These are phyloP conservation scores for Fusarium denticulatum DNA, from an alignment of 2,329 filamentous ascomycete species.

Conservation along the genomic window DNA sequence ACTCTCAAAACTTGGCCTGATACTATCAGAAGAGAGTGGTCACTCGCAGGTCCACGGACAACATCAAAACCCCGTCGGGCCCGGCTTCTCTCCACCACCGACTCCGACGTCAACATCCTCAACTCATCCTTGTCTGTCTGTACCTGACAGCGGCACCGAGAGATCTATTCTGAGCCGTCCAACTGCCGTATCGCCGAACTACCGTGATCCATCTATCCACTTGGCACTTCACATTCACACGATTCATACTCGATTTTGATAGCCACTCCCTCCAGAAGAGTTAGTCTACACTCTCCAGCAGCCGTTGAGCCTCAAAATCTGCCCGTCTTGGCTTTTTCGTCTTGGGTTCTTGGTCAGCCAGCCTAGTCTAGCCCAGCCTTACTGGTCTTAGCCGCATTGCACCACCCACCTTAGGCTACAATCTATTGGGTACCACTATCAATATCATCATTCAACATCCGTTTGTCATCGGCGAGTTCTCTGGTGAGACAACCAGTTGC, in stretches of 20 bases:
- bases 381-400: constrained; percentile 12
- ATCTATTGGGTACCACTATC: constrained; percentile 5
- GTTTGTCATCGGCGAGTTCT: not conserved
- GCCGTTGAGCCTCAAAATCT: constrained; percentile 24
- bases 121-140: constrained; percentile 23
- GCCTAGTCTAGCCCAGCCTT: constrained; percentile 11
- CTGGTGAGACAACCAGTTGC: not conserved
- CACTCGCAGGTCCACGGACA: not conserved
- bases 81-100: constrained; percentile 25
- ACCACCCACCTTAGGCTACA: constrained; percentile 4
- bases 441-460: constrained; percentile 3
- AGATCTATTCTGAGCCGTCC: constrained; percentile 9
- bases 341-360: constrained; percentile 13
- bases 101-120: constrained; percentile 18
- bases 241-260: not conserved
- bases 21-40: not conserved
- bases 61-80: constrained; percentile 23
- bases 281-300: not conserved
- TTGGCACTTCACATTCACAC: not conserved
- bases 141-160: constrained; percentile 13
- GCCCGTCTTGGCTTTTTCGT: constrained; percentile 12
- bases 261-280: not conserved
- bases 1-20: not conserved
- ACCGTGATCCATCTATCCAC: constrained; percentile 6
- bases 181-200: constrained; percentile 19